These are phyloP conservation scores for Trichophyton verrucosum DNA, from an alignment of 2,329 filamentous ascomycete genomes.

Conservation along the genomic window DNA sequence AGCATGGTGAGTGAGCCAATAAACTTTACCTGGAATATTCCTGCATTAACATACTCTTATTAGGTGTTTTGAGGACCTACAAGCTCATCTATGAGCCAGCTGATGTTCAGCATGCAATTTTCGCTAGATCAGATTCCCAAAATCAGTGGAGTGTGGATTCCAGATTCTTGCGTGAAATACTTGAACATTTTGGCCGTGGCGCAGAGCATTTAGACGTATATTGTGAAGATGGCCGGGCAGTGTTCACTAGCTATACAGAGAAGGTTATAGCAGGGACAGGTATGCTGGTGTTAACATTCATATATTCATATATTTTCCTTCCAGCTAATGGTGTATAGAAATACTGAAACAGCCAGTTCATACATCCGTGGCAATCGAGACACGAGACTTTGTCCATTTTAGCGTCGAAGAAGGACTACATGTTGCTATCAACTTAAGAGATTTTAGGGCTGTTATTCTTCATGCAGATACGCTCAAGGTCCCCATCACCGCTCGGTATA, in stretches of 20 bases:
- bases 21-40: slow-evolving; percentile 1
- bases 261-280: slow-evolving; percentile 51
- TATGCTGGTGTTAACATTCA: slow-evolving; percentile 16
- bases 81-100: slow-evolving; percentile 51
- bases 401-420: slow-evolving; percentile 47
- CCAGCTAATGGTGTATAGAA: slow-evolving; percentile 30
- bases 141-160: slow-evolving; percentile 50
- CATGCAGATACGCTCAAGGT: slow-evolving; percentile 49
- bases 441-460: slow-evolving; percentile 52
- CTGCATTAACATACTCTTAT: slow-evolving; percentile 9
- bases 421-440: slow-evolving; percentile 51
- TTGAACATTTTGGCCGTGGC: slow-evolving; percentile 52
- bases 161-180: slow-evolving; percentile 46
- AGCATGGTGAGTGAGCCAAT: slow-evolving; percentile 35
- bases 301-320: slow-evolving; percentile 9
- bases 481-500: slow-evolving; percentile 46
- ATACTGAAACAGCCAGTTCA: slow-evolving; percentile 53
- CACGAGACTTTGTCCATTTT: slow-evolving; percentile 50
- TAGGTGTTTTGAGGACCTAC: slow-evolving; percentile 53
- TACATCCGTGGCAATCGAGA: slow-evolving; percentile 51
- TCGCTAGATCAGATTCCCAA: slow-evolving; percentile 43
- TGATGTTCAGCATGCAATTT: slow-evolving; percentile 51
- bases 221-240: slow-evolving; percentile 44
- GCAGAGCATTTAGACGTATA: slow-evolving; percentile 54
- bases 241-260: slow-evolving; percentile 55